Evolutionary conservation across 2,329 filamentous ascomycete species (phyloP), one percentile per base, ranked within the genome.

Genomic region (Colletotrichum tabaci): DNA sequence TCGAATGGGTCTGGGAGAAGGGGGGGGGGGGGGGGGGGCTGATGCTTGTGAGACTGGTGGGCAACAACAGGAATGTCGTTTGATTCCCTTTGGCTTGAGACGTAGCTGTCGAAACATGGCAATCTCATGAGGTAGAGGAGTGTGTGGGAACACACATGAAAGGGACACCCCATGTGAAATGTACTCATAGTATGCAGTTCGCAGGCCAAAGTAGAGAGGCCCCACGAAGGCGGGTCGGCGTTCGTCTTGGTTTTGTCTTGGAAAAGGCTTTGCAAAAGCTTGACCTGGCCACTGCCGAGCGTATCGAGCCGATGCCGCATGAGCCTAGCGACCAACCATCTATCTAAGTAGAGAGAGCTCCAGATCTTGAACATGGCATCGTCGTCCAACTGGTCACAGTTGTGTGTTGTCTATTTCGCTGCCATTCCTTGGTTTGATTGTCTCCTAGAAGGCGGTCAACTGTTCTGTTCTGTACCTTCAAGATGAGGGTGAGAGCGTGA

Each of bases 231-330:
- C 30, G 65, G 65, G 52, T 53, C 50, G 12, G 30, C 16, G 47
- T 9, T 26, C n/a, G 10, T 10, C 46, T 18, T 62, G 46, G 46
- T 40, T 55, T 52, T 47, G 4, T 71, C 68, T 68, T 63, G 68
- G 65, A 63, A 68, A 68, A 68, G 47, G 26, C 58, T 63, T 63
- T 67, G 60, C 66, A 60, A 71, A 72, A 71, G 70, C 70, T 72
- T 71, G 66, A 61, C 18, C 46, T 44, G 23, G 66, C 61, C 2
- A 18, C 47, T 62, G 40, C 58, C 49, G 46, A 70, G 23, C 2
- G 26, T 16, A 30, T 30, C 7, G 30, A 30, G 30, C 16, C n/a
- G 46, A 42, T 13, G n/a, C 44, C 21, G 18, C 40, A 55, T 4
- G 12, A 44, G 5, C n/a, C 16, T 10, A n/a, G 8, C 30, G 9